Base-by-base conservation (phyloP, 768 basidiomycete genomes). In the Cystobasidium tubakii region DNA sequence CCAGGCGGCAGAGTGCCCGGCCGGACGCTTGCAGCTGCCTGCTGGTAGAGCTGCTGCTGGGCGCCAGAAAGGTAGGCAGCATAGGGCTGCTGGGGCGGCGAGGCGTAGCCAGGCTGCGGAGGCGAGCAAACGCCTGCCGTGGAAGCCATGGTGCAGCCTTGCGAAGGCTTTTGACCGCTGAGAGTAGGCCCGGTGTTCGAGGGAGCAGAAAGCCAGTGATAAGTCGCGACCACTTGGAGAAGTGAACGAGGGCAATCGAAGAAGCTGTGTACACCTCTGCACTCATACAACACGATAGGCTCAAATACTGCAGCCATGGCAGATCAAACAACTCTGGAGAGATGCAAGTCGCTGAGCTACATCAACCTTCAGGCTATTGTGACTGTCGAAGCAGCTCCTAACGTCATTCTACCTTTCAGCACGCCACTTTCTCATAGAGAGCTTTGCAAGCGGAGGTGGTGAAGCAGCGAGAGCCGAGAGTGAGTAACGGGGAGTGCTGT, bases 1-100 rank as follows among this genome's bases (percentile, higher is more conserved):
- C 96, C 96, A 3, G 84, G 83, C 7, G 80, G 78, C 15, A 85
- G 79, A 0, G 82, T 83, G 1, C 84, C 84, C 64, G 80, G 81
- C 21, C 79, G 79, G 34, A 78, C 29, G 19, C 34, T n/a, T 15
- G 39, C 66, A 6, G 42, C 39, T 21, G 46, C 44, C 29, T 54
- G 67, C 29, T 55, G 46, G 31, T 34, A 70, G 54, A 34, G 33
- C 57, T 60, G 57, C 57, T 60, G 57, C 29, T 60, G 57, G 33
- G 57, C 57, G 33, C 29, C 57, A 27, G 57, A 34, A 12, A 60
- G 57, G 33, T 60, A 60, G 36, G 31, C 33, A 42, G 63, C 36
- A 65, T 27, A 27, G 2, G 63, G 34, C 57, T 60, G 29, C 29
- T 60, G 57, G 15, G 33, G 57, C 57, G 29, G 25, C 33, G 57